A percentile compares a stretch with the other conserved stretches of the same genome.
Evolutionary conservation across 148 eudicot genomes (phyloP).

Genomic region (Fallopia convolvulus): DNA sequence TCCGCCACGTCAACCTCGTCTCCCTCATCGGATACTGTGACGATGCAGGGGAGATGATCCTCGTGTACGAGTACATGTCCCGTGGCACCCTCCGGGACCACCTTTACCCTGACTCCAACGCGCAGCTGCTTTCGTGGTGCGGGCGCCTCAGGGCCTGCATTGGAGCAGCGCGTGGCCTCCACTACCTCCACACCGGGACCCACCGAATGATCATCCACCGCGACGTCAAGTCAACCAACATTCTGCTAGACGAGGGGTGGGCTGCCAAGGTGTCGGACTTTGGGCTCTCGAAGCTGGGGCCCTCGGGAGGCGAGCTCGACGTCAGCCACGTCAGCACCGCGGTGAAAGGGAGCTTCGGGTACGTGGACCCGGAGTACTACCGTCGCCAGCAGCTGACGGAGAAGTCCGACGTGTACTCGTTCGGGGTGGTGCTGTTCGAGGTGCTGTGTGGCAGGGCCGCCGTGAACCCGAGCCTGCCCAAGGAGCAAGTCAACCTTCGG

Average conservation of each 20-base stretch:
- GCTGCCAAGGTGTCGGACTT: constrained; percentile 90
- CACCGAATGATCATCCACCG: constrained; percentile 86
- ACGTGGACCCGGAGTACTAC: constrained; percentile 16
- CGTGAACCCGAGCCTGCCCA: constrained; percentile 59
- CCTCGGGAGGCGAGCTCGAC: constrained; percentile 35
- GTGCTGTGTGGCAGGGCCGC: constrained; percentile 21
- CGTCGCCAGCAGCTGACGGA: constrained; percentile 72
- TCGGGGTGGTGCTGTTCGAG: constrained; percentile 82
- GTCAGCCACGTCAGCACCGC: constrained; percentile 55
- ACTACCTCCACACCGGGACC: constrained; percentile 85
- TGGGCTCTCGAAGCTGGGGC: constrained; percentile 85
- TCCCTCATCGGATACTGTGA: constrained; percentile 86
- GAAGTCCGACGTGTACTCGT: constrained; percentile 29
- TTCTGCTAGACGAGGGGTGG: constrained; percentile 64
- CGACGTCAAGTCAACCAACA: constrained; percentile 87
- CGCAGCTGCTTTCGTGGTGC: constrained; percentile 62
- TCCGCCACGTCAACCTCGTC: constrained; percentile 79
- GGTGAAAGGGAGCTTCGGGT: constrained; percentile 26
- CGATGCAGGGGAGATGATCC: constrained; percentile 90
- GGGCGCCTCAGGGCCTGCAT: constrained; percentile 80
- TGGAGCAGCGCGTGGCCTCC: constrained; percentile 91
- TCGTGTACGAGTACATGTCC: constrained; percentile 78
- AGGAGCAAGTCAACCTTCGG: constrained; percentile 79
- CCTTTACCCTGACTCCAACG: constrained; percentile 37
- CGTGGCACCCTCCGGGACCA: constrained; percentile 70